phyloP scores from a whole-genome alignment of 495 filamentous ascomycete species.

The Neurospora sp. region DNA sequence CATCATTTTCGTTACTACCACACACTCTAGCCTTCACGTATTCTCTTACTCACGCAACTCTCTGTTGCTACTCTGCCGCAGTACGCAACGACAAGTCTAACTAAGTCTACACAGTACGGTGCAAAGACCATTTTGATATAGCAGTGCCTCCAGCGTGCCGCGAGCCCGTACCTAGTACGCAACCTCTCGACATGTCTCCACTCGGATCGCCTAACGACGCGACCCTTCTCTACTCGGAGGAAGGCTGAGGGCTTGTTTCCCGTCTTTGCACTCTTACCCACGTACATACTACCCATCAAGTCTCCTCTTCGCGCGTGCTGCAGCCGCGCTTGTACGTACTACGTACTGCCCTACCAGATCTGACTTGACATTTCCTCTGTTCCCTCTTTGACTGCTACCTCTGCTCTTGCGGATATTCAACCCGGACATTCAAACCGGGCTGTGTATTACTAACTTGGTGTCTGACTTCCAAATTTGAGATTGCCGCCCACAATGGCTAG shows the following conservation, averaged over 20 bases:
- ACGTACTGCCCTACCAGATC: conserved; percentile 2
- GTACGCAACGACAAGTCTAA: not conserved
- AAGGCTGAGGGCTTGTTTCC: conserved; percentile 12
- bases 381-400: conserved; percentile 20
- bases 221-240: not conserved
- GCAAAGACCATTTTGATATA: conserved; percentile 32
- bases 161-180: conserved; percentile 8
- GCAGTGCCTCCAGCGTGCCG: conserved; percentile 33
- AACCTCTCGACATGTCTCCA: conserved; percentile 1
- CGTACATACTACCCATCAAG: conserved; percentile 8
- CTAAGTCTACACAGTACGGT: not conserved
- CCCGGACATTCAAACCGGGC: conserved; percentile 20
- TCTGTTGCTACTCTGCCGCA: conserved; percentile 4
- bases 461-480: conserved; percentile 33
- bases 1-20: conserved; percentile 13
- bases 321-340: conserved; percentile 27
- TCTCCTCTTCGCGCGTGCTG: conserved; percentile 11
- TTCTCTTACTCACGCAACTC: conserved; percentile 4
- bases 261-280: conserved; percentile 3
- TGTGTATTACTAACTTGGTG: conserved; percentile 30
- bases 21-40: not conserved
- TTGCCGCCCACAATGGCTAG: conserved; percentile 35
- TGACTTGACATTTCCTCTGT: conserved; percentile 12
- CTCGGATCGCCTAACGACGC: conserved; percentile 3
- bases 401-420: conserved; percentile 14